phyloP scores from a whole-genome alignment of 2,329 filamentous ascomycete genomes.

The Plenodomus biglobosus region DNA sequence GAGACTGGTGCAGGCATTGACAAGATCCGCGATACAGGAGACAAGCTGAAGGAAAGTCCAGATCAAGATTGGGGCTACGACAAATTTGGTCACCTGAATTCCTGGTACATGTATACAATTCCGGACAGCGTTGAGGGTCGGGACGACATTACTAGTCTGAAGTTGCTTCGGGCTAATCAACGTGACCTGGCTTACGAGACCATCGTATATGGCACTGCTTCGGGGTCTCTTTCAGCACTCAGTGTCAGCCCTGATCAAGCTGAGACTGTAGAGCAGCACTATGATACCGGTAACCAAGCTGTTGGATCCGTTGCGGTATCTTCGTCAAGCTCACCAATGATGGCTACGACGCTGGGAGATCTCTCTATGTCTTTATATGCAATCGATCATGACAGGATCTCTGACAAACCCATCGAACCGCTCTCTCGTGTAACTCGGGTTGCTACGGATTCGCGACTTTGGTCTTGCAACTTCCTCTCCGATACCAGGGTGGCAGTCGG shows the following conservation, averaged over 20 bases:
- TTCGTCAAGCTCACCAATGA: slow-evolving; percentile 43
- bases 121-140: slow-evolving; percentile 53
- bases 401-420: slow-evolving; percentile 26
- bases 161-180: slow-evolving; percentile 53
- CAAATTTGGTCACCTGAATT: slow-evolving; percentile 36
- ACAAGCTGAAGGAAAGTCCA: slow-evolving; percentile 4
- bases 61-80: slow-evolving; percentile 34
- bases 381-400: slow-evolving; percentile 28
- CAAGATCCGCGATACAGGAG: slow-evolving; percentile 25
- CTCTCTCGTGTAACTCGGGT: slow-evolving; percentile 22
- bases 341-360: slow-evolving; percentile 57
- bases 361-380: slow-evolving; percentile 51
- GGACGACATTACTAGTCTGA: slow-evolving; percentile 62
- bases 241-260: slow-evolving; percentile 16
- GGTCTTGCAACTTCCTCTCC: slow-evolving; percentile 59
- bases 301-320: slow-evolving; percentile 55
- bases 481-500: slow-evolving; percentile 55
- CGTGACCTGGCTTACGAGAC: slow-evolving; percentile 45
- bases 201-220: slow-evolving; percentile 59
- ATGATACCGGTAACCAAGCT: slow-evolving; percentile 47
- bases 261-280: slow-evolving; percentile 30
- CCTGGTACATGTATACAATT: slow-evolving; percentile 58
- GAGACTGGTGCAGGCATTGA: slow-evolving; percentile 41
- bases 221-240: slow-evolving; percentile 52
- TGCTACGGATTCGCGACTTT: slow-evolving; percentile 35